A percentile compares a stretch with the other conserved stretches of the same genome.
These are phyloP conservation scores for Penicillium occitanis DNA, from an alignment of 2,329 filamentous ascomycete genomes.

Conservation along the genomic window DNA sequence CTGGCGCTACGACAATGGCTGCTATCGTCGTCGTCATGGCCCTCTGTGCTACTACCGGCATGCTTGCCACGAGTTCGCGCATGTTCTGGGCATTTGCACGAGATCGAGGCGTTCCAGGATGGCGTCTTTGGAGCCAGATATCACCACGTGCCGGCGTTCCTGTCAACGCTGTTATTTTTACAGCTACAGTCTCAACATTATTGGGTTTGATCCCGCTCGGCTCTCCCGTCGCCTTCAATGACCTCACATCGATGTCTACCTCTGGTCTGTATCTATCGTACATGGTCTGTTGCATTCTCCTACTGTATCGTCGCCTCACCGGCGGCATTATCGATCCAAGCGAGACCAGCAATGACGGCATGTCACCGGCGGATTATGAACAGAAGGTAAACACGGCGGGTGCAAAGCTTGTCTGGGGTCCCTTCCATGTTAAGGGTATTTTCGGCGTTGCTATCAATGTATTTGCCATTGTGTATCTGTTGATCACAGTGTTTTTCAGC, in stretches of 20 bases:
- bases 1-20: constrained; percentile 30
- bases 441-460: constrained; percentile 45
- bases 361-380: constrained; percentile 30
- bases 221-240: constrained; percentile 51
- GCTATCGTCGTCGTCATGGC: constrained; percentile 28
- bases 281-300: constrained; percentile 46
- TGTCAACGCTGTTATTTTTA: constrained; percentile 29
- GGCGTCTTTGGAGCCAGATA: constrained; percentile 30
- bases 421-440: constrained; percentile 38
- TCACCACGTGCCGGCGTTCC: constrained; percentile 27
- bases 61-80: constrained; percentile 26
- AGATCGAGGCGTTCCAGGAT: constrained; percentile 38
- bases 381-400: constrained; percentile 23
- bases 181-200: constrained; percentile 33
- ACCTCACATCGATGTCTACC: constrained; percentile 50
- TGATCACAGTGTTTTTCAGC: constrained; percentile 48
- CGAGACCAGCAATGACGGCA: background rate
- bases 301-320: constrained; percentile 44
- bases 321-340: constrained; percentile 35
- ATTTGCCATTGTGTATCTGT: constrained; percentile 45
- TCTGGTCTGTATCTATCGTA: constrained; percentile 52
- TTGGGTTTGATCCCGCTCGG: constrained; percentile 54
- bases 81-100: constrained; percentile 41
- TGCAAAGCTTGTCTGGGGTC: constrained; percentile 27
- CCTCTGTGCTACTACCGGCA: constrained; percentile 30